Base-by-base conservation (phyloP, 192 early-diverging fungal species). In the Coemansia sp. region DNA sequence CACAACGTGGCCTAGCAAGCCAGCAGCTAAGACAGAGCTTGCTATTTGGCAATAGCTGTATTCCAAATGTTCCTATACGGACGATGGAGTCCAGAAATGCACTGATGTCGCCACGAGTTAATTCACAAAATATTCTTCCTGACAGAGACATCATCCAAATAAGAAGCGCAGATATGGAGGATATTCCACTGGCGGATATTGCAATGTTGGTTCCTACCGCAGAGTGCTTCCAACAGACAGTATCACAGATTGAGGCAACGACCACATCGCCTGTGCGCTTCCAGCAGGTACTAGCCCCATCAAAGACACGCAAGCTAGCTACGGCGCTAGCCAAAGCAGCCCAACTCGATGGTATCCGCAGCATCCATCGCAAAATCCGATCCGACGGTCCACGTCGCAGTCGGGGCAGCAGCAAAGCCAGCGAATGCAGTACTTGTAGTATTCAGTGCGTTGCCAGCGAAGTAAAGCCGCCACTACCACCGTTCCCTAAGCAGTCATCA, bases 151-250 rank as follows among this genome's bases (percentile, higher is more conserved):
- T 32, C n/a, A 41, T 41, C 24, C 32, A 41, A 44, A 61, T 9
- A 16, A 55, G 31, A 28, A 56, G 38, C 16, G 55, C 28, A 25
- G 59, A 24, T 10, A 18, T 48, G 12, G 66, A 68, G 19, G 41
- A 76, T 34, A 50, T 67, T 51, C 54, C 68, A n/a, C 64, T 76
- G 22, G 62, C 68, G 9, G 55, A 77, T 16, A 60, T 77, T 25
- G 61, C 54, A 28, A 47, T 28, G 26, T 23, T 56, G 26, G 26
- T 47, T 10, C 60, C 60, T 26, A 50, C 44, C 22, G 30, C 54
- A 16, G 49, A 31, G 14, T 49, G 26, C 41, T 30, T 48, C n/a
- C 18, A 58, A n/a, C 69, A 54, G n/a, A 22, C 31, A 26, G 32
- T 18, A 5, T 19, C 14, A 19, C 47, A 49, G 10, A 28, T 49